phyloP scores from a whole-genome alignment of 106 monocot species.

The Platanthera zijinensis region DNA sequence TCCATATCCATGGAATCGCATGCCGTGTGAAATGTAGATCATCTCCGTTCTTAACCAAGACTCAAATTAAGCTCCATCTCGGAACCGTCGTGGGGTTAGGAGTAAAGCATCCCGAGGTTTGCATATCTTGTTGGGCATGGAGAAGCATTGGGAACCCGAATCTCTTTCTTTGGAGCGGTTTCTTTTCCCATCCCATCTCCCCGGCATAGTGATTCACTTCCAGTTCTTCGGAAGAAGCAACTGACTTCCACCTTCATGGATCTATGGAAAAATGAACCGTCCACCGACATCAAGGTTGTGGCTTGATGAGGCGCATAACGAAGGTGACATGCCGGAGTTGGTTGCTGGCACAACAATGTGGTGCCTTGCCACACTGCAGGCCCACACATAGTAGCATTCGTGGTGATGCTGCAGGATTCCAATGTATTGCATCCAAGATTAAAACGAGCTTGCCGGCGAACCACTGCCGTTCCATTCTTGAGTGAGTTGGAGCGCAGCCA shows the following conservation, averaged over 20 bases:
- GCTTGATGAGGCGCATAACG: too few relatives aligned
- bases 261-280: too few relatives aligned
- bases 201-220: not conserved
- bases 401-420: slow-evolving; percentile 35
- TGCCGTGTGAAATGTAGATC: not conserved
- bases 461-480: too few relatives aligned
- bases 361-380: slow-evolving; percentile 23
- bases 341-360: slow-evolving; percentile 27
- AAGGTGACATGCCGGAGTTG: slow-evolving; percentile 16
- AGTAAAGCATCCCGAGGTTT: slow-evolving; percentile 13
- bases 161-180: not conserved
- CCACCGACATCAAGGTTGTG: too few relatives aligned
- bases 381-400: slow-evolving; percentile 10
- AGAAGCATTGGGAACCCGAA: not conserved
- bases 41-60: slow-evolving; percentile 8
- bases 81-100: slow-evolving; percentile 12
- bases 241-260: not conserved
- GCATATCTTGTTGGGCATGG: slow-evolving; percentile 8
- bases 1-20: slow-evolving; percentile 3
- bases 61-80: slow-evolving; percentile 11
- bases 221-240: not conserved
- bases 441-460: not conserved
- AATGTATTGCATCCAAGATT: slow-evolving; percentile 30
- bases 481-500: too few relatives aligned
- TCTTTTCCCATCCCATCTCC: slow-evolving; percentile 3